These are phyloP conservation scores for Tetrastigma voinierianum DNA, from an alignment of 164 flowering plant genomes.

Conservation along the genomic window DNA sequence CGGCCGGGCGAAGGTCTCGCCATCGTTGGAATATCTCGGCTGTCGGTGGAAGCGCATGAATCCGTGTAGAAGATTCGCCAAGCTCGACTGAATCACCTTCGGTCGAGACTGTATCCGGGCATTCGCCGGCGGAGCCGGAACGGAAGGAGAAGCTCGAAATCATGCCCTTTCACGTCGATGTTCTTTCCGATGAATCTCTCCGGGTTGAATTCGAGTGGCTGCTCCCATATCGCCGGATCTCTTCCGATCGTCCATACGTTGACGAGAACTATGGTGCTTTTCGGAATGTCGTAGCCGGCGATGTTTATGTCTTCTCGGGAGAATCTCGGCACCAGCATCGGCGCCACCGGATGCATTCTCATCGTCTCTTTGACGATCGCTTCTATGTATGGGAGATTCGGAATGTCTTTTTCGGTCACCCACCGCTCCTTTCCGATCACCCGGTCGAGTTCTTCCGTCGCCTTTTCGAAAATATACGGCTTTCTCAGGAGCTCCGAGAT, in stretches of 20 bases:
- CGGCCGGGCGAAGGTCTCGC: conserved; percentile 67
- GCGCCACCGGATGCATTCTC: conserved; percentile 82
- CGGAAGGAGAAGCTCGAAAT: conserved; percentile 64
- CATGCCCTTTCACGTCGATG: conserved; percentile 70
- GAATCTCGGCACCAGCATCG: conserved; percentile 54
- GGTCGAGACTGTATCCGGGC: conserved; percentile 66
- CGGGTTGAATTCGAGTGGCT: conserved; percentile 56
- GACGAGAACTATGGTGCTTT: conserved; percentile 47
- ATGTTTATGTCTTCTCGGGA: conserved; percentile 40
- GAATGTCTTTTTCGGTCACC: conserved; percentile 72
- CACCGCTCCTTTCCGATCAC: conserved; percentile 64
- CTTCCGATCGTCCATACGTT: conserved; percentile 66
- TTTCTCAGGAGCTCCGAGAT: conserved; percentile 58
- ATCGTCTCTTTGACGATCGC: conserved; percentile 77
- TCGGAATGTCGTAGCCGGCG: conserved; percentile 55
- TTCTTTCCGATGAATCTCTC: conserved; percentile 58
- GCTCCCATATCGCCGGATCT: conserved; percentile 60
- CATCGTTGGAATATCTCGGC: too few species aligned
- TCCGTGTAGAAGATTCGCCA: conserved; percentile 77
- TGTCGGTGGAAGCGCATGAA: too few species aligned
- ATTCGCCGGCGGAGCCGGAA: conserved; percentile 80
- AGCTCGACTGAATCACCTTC: conserved; percentile 56
- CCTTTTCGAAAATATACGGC: conserved; percentile 52
- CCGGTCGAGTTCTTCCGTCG: conserved; percentile 65
- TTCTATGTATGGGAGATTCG: conserved; percentile 50